A percentile compares a stretch with the other conserved stretches of the same genome.
Evolutionary conservation across 192 early-diverging fungal species (phyloP).

Genomic region (Obelidium mucronatum): DNA sequence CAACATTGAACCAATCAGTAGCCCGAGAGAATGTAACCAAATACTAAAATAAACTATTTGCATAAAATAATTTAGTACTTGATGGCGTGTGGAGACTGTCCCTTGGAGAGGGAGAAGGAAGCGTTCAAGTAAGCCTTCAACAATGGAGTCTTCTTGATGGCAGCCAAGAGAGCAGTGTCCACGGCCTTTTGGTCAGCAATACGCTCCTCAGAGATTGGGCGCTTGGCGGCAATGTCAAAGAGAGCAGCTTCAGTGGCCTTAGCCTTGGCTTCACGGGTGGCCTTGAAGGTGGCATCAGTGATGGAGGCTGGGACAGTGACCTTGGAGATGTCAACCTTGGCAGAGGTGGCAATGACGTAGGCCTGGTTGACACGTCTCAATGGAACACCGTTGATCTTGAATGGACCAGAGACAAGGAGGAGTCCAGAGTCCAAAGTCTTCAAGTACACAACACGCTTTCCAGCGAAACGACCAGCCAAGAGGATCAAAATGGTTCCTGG

Average conservation of each 20-base stretch:
- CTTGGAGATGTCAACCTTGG: constrained; percentile 91
- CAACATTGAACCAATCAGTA: background rate
- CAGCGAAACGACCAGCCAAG: constrained; percentile 93
- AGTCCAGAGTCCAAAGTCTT: constrained; percentile 95
- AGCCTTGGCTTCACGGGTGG: constrained; percentile 73
- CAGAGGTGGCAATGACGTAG: constrained; percentile 99
- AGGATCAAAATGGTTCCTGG: constrained; percentile 98
- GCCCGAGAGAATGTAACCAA: no score
- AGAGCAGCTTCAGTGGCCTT: constrained; percentile 89
- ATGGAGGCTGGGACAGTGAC: constrained; percentile 83
- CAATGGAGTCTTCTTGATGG: constrained; percentile 83
- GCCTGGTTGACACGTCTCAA: constrained; percentile 98
- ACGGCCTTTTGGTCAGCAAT: constrained; percentile 90
- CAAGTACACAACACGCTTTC: constrained; percentile 99
- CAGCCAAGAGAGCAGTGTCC: constrained; percentile 84
- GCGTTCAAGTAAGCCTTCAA: constrained; percentile 89
- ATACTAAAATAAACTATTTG: background rate
- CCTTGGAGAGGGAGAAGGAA: constrained; percentile 92
- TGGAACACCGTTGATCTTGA: constrained; percentile 99
- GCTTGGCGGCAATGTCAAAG: constrained; percentile 78
- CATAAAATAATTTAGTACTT: constrained; percentile 81
- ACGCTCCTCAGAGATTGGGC: constrained; percentile 77
- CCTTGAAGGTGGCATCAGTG: constrained; percentile 95
- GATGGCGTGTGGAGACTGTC: constrained; percentile 94
- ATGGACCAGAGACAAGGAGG: constrained; percentile 96